Percentiles rank a stretch among this genome's conserved stretches.
Evolutionary conservation across 2,329 filamentous ascomycete species (phyloP).

Genomic region (Alternaria longipes): DNA sequence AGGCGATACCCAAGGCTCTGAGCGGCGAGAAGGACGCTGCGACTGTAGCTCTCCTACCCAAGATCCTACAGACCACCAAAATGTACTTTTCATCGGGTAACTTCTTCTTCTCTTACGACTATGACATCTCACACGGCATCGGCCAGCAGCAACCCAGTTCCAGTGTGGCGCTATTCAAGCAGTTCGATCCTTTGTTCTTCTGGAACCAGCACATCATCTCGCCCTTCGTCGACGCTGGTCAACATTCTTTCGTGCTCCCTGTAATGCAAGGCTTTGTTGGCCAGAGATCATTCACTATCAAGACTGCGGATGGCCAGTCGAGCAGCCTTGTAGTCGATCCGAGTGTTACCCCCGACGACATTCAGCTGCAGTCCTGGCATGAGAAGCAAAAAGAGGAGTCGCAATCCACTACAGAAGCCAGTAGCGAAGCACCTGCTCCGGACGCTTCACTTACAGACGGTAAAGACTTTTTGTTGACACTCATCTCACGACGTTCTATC

Average conservation of each 20-base stretch:
- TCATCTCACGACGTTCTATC: conserved; percentile 89
- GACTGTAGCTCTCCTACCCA: conserved; percentile 70
- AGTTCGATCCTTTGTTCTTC: conserved; percentile 82
- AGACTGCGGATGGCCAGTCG: conserved; percentile 54
- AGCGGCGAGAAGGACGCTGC: conserved; percentile 44
- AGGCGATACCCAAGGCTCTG: conserved; percentile 48
- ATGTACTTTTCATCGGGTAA: conserved; percentile 83
- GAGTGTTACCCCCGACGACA: conserved; percentile 45
- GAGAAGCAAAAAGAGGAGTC: conserved; percentile 42
- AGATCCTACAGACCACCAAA: conserved; percentile 82
- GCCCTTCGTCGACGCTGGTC: conserved; percentile 77
- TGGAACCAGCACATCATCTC: conserved; percentile 84
- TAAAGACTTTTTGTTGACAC: conserved; percentile 76
- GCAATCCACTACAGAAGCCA: conserved; percentile 23
- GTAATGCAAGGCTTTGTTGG: conserved; percentile 95
- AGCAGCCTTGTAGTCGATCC: conserved; percentile 48
- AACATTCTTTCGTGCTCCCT: conserved; percentile 77
- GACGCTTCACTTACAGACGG: conserved; percentile 42
- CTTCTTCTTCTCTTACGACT: conserved; percentile 95
- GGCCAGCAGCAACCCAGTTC: conserved; percentile 53
- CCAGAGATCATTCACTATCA: conserved; percentile 80
- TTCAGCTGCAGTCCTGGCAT: conserved; percentile 45
- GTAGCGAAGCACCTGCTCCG: conserved; percentile 36
- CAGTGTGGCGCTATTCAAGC: conserved; percentile 71
- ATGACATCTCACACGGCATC: conserved; percentile 81